Evolutionary conservation across 805 yeast species (phyloP).

Genomic region (Starmerella bombicola): DNA sequence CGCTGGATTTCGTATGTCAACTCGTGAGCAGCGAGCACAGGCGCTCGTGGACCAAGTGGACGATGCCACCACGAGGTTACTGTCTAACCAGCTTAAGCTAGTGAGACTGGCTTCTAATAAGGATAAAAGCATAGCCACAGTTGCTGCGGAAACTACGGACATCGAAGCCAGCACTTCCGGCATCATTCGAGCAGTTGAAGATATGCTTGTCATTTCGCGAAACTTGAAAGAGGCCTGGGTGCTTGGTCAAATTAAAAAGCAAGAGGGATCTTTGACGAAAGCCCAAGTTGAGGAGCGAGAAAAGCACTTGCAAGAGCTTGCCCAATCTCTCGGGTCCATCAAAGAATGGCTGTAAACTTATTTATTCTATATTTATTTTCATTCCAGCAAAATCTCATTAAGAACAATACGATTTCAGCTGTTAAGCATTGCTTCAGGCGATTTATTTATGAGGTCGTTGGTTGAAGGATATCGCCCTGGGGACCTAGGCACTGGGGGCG

Average conservation of each 20-base stretch:
- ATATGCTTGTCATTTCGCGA: conserved; percentile 31
- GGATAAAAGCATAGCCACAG: conserved; percentile 27
- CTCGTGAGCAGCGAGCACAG: conserved; percentile 20
- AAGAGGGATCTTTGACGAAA: conserved; percentile 1
- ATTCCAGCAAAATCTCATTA: neutral
- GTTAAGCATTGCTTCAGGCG: neutral
- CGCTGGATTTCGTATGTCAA: no score
- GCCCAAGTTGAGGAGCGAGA: conserved; percentile 5
- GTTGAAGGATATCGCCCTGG: conserved; percentile 10
- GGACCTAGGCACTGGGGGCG: neutral
- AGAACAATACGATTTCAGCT: no score
- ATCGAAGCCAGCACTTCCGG: conserved; percentile 31
- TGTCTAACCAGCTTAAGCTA: conserved; percentile 21
- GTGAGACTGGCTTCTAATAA: conserved; percentile 20
- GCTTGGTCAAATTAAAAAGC: conserved; percentile 28
- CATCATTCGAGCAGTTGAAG: conserved; percentile 31
- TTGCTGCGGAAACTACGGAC: conserved; percentile 32
- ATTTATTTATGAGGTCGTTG: conserved; percentile 12
- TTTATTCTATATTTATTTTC: neutral
- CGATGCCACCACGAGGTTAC: conserved; percentile 22
- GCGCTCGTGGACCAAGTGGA: conserved; percentile 22
- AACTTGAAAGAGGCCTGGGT: conserved; percentile 35
- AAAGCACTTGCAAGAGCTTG: conserved; percentile 2
- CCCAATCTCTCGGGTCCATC: conserved; percentile 3
- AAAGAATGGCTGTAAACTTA: conserved; percentile 3